Percentiles rank a stretch among this genome's conserved stretches.
Evolutionary conservation across 1,139 yeast genomes (phyloP).

Genomic region (Blastobotrys indianensis): DNA sequence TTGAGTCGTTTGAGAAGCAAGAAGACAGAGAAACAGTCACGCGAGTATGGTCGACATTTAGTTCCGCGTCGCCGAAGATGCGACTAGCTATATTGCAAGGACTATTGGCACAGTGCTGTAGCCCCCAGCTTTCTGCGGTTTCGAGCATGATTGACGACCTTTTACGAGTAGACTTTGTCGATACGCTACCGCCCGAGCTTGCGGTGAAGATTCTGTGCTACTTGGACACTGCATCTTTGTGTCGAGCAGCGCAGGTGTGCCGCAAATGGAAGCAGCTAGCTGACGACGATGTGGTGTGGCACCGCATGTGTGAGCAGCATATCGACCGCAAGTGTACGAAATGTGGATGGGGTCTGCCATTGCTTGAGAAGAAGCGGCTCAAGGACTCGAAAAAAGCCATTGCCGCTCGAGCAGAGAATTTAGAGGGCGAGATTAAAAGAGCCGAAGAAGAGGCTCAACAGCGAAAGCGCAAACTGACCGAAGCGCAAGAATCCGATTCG

Average conservation of each 20-base stretch:
- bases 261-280: slow-evolving; percentile 81
- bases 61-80: slow-evolving; percentile 63
- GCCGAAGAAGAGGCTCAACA: background rate
- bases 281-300: slow-evolving; percentile 97
- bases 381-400: slow-evolving; percentile 31
- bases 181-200: slow-evolving; percentile 79
- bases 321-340: slow-evolving; percentile 95
- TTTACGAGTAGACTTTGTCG: slow-evolving; percentile 81
- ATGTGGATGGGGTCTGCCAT: slow-evolving; percentile 98
- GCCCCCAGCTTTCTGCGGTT: slow-evolving; percentile 83
- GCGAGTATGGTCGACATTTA: slow-evolving; percentile 73
- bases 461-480: slow-evolving; percentile 10
- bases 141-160: slow-evolving; percentile 72
- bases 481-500: no score
- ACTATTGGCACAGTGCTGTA: slow-evolving; percentile 81
- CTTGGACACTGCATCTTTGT: slow-evolving; percentile 83
- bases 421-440: background rate
- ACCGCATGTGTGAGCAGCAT: slow-evolving; percentile 96
- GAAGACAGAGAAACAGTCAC: slow-evolving; percentile 66
- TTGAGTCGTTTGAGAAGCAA: slow-evolving; percentile 47
- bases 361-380: slow-evolving; percentile 47
- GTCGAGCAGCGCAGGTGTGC: slow-evolving; percentile 91
- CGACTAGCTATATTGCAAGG: slow-evolving; percentile 78
- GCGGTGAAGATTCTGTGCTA: slow-evolving; percentile 80
- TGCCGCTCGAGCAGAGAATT: slow-evolving; percentile 22